These are phyloP conservation scores for Volvox reticuliferus DNA, from an alignment of 139 green algal genomes.

Conservation along the genomic window DNA sequence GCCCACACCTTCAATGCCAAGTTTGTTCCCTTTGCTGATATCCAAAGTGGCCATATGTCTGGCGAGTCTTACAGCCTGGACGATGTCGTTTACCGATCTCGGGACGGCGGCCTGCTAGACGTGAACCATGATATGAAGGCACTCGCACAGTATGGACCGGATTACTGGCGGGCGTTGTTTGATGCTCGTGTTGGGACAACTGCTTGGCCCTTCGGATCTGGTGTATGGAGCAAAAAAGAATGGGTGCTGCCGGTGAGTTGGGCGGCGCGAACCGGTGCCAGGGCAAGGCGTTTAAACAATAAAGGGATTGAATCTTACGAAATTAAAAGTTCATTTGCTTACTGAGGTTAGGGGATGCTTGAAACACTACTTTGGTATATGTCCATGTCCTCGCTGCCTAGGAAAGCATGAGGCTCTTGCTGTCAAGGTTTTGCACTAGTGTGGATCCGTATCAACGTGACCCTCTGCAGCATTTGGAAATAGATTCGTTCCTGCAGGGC, in stretches of 20 bases:
- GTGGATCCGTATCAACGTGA: no score
- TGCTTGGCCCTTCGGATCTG: conserved; percentile 96
- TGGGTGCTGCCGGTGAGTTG: conserved; percentile 94
- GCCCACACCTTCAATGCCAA: conserved; percentile 84
- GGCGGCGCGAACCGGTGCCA: not conserved
- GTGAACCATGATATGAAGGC: conserved; percentile 97
- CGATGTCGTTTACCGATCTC: conserved; percentile 91
- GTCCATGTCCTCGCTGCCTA: no score
- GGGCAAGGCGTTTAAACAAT: no score
- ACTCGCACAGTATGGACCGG: conserved; percentile 85
- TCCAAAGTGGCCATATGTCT: conserved; percentile 54
- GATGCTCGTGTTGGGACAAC: conserved; percentile 93
- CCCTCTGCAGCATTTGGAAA: no score
- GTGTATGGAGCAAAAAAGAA: conserved; percentile 99
- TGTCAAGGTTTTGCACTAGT: no score
- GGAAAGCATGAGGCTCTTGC: no score
- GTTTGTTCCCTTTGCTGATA: conserved; percentile 93
- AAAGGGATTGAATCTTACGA: no score
- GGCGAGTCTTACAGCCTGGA: conserved; percentile 95
- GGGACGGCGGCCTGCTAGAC: conserved; percentile 93
- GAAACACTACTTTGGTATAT: no score
- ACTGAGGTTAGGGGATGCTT: no score
- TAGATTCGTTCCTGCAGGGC: no score
- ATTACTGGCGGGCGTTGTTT: conserved; percentile 97
- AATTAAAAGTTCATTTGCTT: no score